Base-by-base conservation (phyloP, 2,329 filamentous ascomycete species). In the Didymella lethalis region DNA sequence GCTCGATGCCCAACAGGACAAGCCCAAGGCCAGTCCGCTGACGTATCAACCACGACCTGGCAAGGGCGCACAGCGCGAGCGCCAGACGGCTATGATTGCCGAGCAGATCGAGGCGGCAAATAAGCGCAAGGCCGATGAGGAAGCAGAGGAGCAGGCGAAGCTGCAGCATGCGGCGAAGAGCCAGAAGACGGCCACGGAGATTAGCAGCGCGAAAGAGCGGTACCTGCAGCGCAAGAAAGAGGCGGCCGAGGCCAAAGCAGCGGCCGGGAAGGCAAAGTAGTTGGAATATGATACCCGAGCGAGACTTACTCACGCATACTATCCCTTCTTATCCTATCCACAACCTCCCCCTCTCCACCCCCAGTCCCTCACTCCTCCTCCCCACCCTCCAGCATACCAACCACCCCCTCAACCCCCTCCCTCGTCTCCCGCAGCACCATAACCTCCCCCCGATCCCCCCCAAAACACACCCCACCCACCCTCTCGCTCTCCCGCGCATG, bases 11-110 rank as follows among this genome's bases (percentile, higher is more conserved):
- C 26, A 46, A 26, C 4, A 4, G 6, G 18, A 36, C 23, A 36
- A 54, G 34, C 40, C 71, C 29, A 45, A 61, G 46, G 72, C 31
- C 18, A 50, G 10, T 14, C 58, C 48, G 75, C 29, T 78, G 77
- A 32, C 53, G 7, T 54, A 49, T 32, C 58, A 61, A 14, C 58
- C 58, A 18, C 79, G 80, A 50, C 69, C 74, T 8, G 75, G 75
- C 28, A 87, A 88, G 69, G 84, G 89, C 67, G 90, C 87, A 2
- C 87, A 88, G 82, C 82, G 91, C 31, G 90, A 93, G 73, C 82
- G 91, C 40, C 91, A 95, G 79, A 89, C 88, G 7, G 85, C 86
- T 57, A 91, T 94, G 90, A 81, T 95, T 62, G 91, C 90, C 67
- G 85, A 88, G 70, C 91, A 95, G 76, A 82, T 95, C 16, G 90